Evolutionary conservation across 345 rosid species (phyloP).

Genomic region (Crucihimalaya himalaica): DNA sequence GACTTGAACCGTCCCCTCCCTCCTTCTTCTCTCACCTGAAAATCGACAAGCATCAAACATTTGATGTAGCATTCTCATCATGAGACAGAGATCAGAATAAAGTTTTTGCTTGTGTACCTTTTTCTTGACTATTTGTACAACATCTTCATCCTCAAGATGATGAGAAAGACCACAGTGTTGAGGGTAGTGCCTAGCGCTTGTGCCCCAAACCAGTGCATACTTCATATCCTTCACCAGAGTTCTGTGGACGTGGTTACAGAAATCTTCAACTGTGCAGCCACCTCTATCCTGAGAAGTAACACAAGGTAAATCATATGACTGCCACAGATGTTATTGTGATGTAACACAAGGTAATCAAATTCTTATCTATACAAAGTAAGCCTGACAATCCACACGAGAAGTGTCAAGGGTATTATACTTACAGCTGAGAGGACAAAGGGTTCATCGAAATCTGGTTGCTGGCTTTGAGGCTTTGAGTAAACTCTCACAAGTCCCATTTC

Average conservation of each 20-base stretch:
- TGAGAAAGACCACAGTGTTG: conserved; percentile 91
- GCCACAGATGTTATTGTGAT: background rate
- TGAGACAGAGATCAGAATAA: conserved; percentile 7
- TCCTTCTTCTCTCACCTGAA: conserved; percentile 83
- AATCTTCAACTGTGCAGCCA: conserved; percentile 88
- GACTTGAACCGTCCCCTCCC: conserved; percentile 94
- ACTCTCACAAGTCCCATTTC: conserved; percentile 93
- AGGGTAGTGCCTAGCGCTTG: conserved; percentile 83
- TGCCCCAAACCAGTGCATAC: conserved; percentile 92
- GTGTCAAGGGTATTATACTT: conserved; percentile 32
- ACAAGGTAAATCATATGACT: background rate
- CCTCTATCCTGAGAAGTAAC: conserved; percentile 69
- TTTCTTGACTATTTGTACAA: conserved; percentile 95
- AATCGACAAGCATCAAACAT: conserved; percentile 22
- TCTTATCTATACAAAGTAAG: background rate
- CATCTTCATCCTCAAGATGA: conserved; percentile 78
- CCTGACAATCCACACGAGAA: background rate
- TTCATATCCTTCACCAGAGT: conserved; percentile 89
- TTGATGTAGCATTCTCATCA: conserved; percentile 15
- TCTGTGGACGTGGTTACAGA: conserved; percentile 91
- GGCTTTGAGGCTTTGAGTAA: conserved; percentile 98
- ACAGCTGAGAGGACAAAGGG: conserved; percentile 87
- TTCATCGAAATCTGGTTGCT: conserved; percentile 89
- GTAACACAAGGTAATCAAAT: conserved; percentile 9
- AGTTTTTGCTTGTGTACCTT: conserved; percentile 50